Percentiles rank a stretch among this genome's conserved stretches.
Evolutionary conservation across 164 flowering plant species (phyloP).

Genomic region (Saururus chinensis): DNA sequence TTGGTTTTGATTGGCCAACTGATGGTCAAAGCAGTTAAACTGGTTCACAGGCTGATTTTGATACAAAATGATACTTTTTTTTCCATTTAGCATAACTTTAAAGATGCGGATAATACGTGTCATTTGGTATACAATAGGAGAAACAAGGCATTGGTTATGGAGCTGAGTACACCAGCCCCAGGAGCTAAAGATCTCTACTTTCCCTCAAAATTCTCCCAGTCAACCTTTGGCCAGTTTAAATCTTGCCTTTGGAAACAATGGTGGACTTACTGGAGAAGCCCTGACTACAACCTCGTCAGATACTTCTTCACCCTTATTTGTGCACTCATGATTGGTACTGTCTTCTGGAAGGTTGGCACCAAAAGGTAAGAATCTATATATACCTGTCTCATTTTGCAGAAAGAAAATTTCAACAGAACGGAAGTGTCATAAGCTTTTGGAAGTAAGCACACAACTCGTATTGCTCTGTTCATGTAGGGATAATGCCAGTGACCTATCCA

Average conservation of each 20-base stretch:
- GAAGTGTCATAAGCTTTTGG: not conserved
- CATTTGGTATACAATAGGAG: slow-evolving; percentile 26
- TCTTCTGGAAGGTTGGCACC: slow-evolving; percentile 76
- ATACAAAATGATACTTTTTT: too few species aligned
- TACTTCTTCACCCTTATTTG: slow-evolving; percentile 57
- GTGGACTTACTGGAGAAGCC: slow-evolving; percentile 97
- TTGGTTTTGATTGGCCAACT: too few species aligned
- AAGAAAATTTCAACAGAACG: too few species aligned
- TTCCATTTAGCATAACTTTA: too few species aligned
- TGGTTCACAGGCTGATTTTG: too few species aligned
- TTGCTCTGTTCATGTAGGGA: slow-evolving; percentile 30
- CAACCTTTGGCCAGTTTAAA: slow-evolving; percentile 72
- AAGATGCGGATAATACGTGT: too few species aligned
- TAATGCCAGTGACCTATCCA: slow-evolving; percentile 34
- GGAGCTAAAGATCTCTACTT: slow-evolving; percentile 76
- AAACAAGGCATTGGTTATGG: slow-evolving; percentile 64
- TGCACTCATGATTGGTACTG: slow-evolving; percentile 66
- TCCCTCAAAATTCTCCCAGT: slow-evolving; percentile 53
- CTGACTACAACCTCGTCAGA: slow-evolving; percentile 80
- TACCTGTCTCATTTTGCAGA: not conserved
- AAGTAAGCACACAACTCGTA: not conserved
- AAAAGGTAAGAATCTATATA: slow-evolving; percentile 29
- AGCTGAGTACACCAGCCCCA: slow-evolving; percentile 56
- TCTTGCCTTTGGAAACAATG: slow-evolving; percentile 93
- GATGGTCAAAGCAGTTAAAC: too few species aligned